These are phyloP conservation scores for Chlorella sp. DNA, from an alignment of 139 green algal species.

Conservation along the genomic window DNA sequence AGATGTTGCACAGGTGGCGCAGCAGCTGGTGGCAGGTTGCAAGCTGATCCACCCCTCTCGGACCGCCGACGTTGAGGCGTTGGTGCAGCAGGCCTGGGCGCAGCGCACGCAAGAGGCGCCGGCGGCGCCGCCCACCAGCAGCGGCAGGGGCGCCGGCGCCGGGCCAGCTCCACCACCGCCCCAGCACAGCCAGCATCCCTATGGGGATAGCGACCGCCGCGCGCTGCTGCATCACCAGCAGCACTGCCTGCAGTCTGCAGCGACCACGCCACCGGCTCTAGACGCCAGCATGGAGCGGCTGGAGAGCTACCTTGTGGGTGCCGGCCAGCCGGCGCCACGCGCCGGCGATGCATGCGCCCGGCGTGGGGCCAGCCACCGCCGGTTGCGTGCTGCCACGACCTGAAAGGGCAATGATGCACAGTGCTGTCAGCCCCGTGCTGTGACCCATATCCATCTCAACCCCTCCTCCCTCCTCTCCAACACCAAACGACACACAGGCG, in stretches of 20 bases:
- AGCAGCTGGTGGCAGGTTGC: conserved; percentile 75
- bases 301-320: conserved; percentile 68
- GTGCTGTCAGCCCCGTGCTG: background rate
- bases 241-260: conserved; percentile 1
- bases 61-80: conserved; percentile 49
- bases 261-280: background rate
- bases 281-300: conserved; percentile 51
- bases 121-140: background rate
- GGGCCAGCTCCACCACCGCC: background rate
- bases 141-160: background rate
- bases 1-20: conserved; percentile 61
- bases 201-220: conserved; percentile 16
- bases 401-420: too few relatives aligned
- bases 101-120: background rate
- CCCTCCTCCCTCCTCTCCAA: too few relatives aligned
- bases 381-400: background rate
- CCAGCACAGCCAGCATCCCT: background rate
- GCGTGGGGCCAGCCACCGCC: background rate
- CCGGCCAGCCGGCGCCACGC: background rate
- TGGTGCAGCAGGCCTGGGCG: conserved; percentile 55
- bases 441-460: background rate
- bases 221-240: conserved; percentile 28
- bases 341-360: background rate
- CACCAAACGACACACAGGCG: conserved; percentile 53
- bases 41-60: conserved; percentile 83